Conservation (phyloP, 2,329 filamentous ascomycete species). For the Ophiocordyceps camponoti-leonardi region DNA sequence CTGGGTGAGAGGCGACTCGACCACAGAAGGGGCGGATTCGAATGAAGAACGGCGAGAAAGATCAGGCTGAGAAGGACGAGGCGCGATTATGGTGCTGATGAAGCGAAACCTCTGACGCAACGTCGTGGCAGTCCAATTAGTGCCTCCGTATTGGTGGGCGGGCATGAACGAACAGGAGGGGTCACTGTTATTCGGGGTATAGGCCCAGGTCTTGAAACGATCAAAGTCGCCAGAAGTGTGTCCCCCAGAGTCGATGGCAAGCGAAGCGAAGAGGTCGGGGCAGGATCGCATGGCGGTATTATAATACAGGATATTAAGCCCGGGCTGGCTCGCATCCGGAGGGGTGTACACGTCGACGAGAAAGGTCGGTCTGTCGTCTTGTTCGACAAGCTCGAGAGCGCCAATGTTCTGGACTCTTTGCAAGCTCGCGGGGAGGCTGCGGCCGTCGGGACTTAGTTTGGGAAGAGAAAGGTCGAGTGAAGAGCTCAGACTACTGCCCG, state of each 20-base stretch:
- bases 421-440: conserved; percentile 27
- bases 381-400: conserved; percentile 55
- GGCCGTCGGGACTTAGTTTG: conserved; percentile 32
- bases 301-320: conserved; percentile 46
- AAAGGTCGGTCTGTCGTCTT: conserved; percentile 62
- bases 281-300: conserved; percentile 49
- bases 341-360: conserved; percentile 50
- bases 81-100: conserved; percentile 36
- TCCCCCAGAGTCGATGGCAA: conserved; percentile 31
- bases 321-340: conserved; percentile 32
- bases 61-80: conserved; percentile 15
- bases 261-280: conserved; percentile 33
- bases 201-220: conserved; percentile 53
- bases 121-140: conserved; percentile 55
- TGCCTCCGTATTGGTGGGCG: conserved; percentile 43
- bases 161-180: conserved; percentile 32
- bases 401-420: conserved; percentile 47
- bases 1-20: conserved; percentile 7
- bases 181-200: conserved; percentile 30
- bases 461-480: conserved; percentile 34
- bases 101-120: conserved; percentile 52
- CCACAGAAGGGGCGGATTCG: conserved; percentile 11
- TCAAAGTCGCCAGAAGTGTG: conserved; percentile 30
- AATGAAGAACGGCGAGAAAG: conserved; percentile 21
- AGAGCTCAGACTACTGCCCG: conserved; percentile 34